Evolutionary conservation across 768 basidiomycete genomes (phyloP).

Genomic region (Albatrellus ellisii): DNA sequence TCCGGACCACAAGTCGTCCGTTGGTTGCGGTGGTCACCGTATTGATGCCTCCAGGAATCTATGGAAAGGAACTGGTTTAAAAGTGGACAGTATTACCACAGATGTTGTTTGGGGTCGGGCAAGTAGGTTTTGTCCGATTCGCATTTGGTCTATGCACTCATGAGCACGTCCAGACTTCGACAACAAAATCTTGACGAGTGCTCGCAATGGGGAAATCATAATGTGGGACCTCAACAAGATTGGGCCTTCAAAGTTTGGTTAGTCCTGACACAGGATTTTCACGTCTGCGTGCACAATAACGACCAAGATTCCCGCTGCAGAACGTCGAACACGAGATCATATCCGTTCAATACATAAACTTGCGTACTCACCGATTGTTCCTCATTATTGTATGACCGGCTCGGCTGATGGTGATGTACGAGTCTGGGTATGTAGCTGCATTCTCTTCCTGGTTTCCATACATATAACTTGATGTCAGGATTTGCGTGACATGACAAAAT

Average conservation of each 20-base stretch:
- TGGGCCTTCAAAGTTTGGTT: constrained; percentile 60
- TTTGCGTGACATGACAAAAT: constrained; percentile 55
- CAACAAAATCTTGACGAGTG: constrained; percentile 71
- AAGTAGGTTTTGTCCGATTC: constrained; percentile 27
- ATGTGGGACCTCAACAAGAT: constrained; percentile 71
- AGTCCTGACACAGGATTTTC: constrained; percentile 1
- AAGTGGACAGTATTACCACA: constrained; percentile 66
- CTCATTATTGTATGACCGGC: constrained; percentile 65
- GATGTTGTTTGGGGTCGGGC: constrained; percentile 75
- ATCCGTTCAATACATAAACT: constrained; percentile 59
- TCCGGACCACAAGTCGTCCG: constrained; percentile 32
- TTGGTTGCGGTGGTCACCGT: constrained; percentile 49
- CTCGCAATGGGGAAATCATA: constrained; percentile 69
- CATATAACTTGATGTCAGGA: constrained; percentile 31
- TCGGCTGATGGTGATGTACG: constrained; percentile 73
- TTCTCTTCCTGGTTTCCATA: background rate
- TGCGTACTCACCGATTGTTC: constrained; percentile 52
- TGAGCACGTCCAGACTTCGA: constrained; percentile 37
- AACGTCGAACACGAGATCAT: constrained; percentile 55
- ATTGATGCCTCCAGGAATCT: constrained; percentile 66
- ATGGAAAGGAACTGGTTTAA: constrained; percentile 68
- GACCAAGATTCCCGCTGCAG: constrained; percentile 27
- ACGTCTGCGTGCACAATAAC: background rate
- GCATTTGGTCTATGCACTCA: background rate
- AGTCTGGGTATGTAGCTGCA: constrained; percentile 49